phyloP scores from a whole-genome alignment of 495 filamentous ascomycete genomes.

The Penicillium coprophilum region DNA sequence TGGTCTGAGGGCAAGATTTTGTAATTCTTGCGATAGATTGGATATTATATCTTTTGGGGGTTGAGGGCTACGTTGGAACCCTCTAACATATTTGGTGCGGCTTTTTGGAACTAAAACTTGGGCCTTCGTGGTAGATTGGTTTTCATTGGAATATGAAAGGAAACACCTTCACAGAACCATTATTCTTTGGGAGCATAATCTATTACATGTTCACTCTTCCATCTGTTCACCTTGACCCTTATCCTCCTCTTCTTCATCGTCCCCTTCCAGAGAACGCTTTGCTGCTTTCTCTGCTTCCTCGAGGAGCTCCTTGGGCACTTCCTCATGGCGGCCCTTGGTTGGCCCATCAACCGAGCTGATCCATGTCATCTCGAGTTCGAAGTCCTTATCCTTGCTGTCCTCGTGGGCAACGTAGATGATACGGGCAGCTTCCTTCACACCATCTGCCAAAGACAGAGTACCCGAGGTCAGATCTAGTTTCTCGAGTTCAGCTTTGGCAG shows the following conservation, averaged over 20 bases:
- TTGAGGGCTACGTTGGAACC: slow-evolving; percentile 3
- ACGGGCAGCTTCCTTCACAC: slow-evolving; percentile 91
- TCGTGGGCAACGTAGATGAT: slow-evolving; percentile 97
- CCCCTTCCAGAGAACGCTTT: slow-evolving; percentile 66
- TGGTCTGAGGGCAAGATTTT: slow-evolving; percentile 50
- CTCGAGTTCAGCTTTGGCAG: slow-evolving; percentile 95
- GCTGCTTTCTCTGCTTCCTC: slow-evolving; percentile 89
- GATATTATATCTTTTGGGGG: slow-evolving; percentile 2
- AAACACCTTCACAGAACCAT: slow-evolving; percentile 15
- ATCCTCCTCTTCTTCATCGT: slow-evolving; percentile 73
- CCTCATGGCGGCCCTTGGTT: slow-evolving; percentile 87
- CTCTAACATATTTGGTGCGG: neutral
- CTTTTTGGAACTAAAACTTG: neutral
- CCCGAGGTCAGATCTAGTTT: slow-evolving; percentile 85
- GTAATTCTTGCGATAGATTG: slow-evolving; percentile 21
- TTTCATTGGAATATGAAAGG: slow-evolving; percentile 4
- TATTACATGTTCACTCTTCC: slow-evolving; percentile 60
- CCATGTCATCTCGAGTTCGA: slow-evolving; percentile 99
- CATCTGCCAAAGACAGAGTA: slow-evolving; percentile 76
- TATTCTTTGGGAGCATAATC: slow-evolving; percentile 22
- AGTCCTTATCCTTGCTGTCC: slow-evolving; percentile 97
- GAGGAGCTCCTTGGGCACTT: slow-evolving; percentile 82
- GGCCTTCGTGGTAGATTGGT: slow-evolving; percentile 1
- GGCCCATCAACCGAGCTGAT: slow-evolving; percentile 77
- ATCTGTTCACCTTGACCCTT: slow-evolving; percentile 62